These are phyloP conservation scores for Globisporangium paddicum DNA, from an alignment of 352 stramenopile genomes.

Conservation along the genomic window DNA sequence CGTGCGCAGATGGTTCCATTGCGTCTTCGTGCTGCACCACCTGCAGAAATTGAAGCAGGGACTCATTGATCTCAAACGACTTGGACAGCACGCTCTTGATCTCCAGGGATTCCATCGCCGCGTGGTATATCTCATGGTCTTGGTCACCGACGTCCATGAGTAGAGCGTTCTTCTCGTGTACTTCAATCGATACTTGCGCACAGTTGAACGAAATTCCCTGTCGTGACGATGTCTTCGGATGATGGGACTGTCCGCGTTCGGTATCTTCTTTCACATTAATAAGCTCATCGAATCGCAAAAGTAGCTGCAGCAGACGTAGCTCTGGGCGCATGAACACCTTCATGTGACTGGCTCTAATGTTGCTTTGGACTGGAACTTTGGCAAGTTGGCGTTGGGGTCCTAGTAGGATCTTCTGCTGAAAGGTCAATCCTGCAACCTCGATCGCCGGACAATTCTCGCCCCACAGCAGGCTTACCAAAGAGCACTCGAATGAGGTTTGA, in stretches of 20 bases:
- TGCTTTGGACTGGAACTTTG: constrained; percentile 10
- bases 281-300: constrained; percentile 47
- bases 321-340: constrained; percentile 23
- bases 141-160: not conserved
- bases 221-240: not conserved
- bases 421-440: constrained; percentile 15
- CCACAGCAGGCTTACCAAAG: constrained; percentile 21
- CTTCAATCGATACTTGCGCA: constrained; percentile 6
- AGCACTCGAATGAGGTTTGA: constrained; percentile 25
- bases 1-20: constrained; percentile 14
- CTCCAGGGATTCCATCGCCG: constrained; percentile 20
- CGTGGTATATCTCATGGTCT: not conserved
- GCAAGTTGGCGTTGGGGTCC: constrained; percentile 16
- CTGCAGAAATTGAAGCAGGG: constrained; percentile 28
- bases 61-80: constrained; percentile 31
- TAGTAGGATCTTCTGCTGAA: constrained; percentile 21
- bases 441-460: constrained; percentile 11
- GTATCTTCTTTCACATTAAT: constrained; percentile 14
- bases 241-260: not conserved
- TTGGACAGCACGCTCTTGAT: constrained; percentile 42
- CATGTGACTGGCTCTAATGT: constrained; percentile 13
- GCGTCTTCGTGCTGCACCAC: constrained; percentile 5
- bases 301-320: constrained; percentile 38
- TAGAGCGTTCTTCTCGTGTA: not conserved
- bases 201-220: constrained; percentile 14